phyloP scores from a whole-genome alignment of 2,329 filamentous ascomycete genomes.

The Parastagonospora nodorum region DNA sequence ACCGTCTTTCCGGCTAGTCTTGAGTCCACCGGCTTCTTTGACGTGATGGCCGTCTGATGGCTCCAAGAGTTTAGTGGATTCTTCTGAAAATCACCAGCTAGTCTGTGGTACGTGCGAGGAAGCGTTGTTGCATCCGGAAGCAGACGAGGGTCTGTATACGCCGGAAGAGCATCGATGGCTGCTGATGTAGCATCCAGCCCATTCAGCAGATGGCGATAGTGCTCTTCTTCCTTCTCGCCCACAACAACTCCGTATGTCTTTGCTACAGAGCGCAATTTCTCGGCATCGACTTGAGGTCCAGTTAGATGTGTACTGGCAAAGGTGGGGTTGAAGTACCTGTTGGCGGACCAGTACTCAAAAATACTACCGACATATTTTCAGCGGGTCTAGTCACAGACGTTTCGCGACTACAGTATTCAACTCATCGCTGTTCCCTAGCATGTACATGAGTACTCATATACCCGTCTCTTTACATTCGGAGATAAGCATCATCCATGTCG shows the following conservation, averaged over 20 bases:
- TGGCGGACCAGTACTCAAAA: conserved; percentile 16
- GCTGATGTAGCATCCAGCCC: conserved; percentile 24
- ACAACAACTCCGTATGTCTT: conserved; percentile 17
- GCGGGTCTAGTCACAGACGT: background rate
- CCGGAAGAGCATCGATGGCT: conserved; percentile 18
- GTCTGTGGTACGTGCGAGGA: conserved; percentile 17
- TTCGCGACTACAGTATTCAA: background rate
- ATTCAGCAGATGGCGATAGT: conserved; percentile 29
- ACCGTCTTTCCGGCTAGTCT: conserved; percentile 39
- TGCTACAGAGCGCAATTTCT: conserved; percentile 17
- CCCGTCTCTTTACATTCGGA: background rate
- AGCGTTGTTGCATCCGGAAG: conserved; percentile 19
- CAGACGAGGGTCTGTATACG: conserved; percentile 26
- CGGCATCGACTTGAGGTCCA: conserved; percentile 10
- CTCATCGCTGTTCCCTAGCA: background rate
- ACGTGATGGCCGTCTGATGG: conserved; percentile 16
- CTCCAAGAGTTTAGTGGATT: conserved; percentile 33
- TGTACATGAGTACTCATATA: background rate
- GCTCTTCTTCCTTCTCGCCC: conserved; percentile 14
- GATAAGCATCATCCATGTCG: background rate
- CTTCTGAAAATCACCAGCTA: conserved; percentile 10
- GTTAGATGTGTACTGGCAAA: background rate
- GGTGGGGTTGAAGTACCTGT: conserved; percentile 10
- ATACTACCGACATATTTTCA: conserved; percentile 16
- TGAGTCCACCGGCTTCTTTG: conserved; percentile 2